Base-by-base conservation (phyloP, 371 early-diverging fungal genomes). In the Amoeboaphelidium protococcarum region DNA sequence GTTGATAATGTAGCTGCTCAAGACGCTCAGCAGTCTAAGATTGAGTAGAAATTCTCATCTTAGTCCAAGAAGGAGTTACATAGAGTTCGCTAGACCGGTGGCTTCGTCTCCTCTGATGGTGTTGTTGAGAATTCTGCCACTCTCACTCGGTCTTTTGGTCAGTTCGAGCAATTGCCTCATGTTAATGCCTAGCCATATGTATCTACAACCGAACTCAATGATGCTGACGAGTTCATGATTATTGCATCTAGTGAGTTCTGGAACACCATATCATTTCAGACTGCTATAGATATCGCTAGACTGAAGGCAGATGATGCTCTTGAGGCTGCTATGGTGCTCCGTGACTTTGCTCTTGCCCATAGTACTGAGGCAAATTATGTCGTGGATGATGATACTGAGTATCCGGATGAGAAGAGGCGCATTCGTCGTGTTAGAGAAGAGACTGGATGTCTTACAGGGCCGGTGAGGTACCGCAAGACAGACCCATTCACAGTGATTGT, bases 281-380 rank as follows among this genome's bases (percentile, higher is more conserved):
- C 72, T 10, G 86, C 86, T 0, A 79, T 82, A 2, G 86, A 82
- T 52, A 72, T 85, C 48, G 83, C 80, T 12, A 67, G 79, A 31
- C 73, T 75, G 1, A 53, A 62, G 1, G 67, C 66, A n/a, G 73
- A 71, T 23, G 76, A 80, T 50, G 51, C 79, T 46, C 69, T 75
- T 74, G 58, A 62, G n/a, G 86, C 83, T 2, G 82, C 84, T 2
- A 78, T 79, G 46, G 77, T 79, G 26, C 57, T 85, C 24, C 69
- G 86, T 22, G 86, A 85, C 55, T 78, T 80, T 48, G 86, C 84
- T n/a, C 69, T 83, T 21, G 67, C 84, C 0, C 81, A 83, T 52
- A 82, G 84, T n/a, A 77, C 75, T 0, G 71, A 71, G 45, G 72
- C 72, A 31, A 74, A 72, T 48, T 58, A 82, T 19, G 67, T 81